These are phyloP conservation scores for Byssoonygena ceratinophila DNA, from an alignment of 2,329 filamentous ascomycete species.

Conservation along the genomic window DNA sequence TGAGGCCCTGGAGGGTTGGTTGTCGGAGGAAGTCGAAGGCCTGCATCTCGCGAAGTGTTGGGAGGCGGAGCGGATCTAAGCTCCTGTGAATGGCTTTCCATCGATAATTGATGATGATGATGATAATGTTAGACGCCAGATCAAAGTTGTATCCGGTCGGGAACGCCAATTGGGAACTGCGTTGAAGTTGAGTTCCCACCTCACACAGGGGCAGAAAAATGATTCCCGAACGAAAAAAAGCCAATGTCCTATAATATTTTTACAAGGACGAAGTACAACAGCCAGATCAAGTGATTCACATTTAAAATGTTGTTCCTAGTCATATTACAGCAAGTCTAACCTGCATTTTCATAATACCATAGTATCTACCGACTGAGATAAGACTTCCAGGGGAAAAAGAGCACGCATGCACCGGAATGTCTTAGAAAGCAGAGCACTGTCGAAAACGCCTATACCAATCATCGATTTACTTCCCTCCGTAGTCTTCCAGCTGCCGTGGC, in stretches of 20 bases:
- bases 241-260: no score
- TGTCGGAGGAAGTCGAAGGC: constrained; percentile 61
- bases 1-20: constrained; percentile 71
- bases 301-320: background rate
- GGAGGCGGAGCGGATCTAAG: constrained; percentile 17
- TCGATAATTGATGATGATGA: no score
- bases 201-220: no score
- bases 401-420: background rate
- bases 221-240: no score
- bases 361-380: background rate
- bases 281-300: background rate
- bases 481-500: constrained; percentile 53
- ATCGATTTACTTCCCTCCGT: constrained; percentile 49
- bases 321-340: background rate
- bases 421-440: no score
- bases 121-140: no score
- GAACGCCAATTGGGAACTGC: no score
- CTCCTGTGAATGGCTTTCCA: background rate
- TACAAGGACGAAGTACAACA: background rate
- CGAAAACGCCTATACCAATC: no score
- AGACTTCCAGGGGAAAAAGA: background rate
- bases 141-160: no score
- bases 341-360: background rate
- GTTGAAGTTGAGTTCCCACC: no score
- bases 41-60: constrained; percentile 29